phyloP scores from a whole-genome alignment of 306 rosid species.

The Malus fusca region DNA sequence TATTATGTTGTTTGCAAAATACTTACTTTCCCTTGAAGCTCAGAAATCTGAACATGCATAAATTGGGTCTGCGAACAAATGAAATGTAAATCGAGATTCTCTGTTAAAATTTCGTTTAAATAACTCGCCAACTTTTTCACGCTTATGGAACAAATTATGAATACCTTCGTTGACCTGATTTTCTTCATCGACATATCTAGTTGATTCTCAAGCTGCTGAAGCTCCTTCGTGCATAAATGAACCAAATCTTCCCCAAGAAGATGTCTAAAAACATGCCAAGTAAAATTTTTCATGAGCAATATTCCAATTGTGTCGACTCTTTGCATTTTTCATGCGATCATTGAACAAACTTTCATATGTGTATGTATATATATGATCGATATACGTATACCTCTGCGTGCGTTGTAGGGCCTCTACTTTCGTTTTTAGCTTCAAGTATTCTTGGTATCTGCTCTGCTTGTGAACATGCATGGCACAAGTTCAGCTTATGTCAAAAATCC shows the following conservation, averaged over 20 bases:
- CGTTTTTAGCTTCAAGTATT: conserved; percentile 59
- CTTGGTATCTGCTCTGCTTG: conserved; percentile 53
- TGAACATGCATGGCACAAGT: neutral
- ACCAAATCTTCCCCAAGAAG: conserved; percentile 72
- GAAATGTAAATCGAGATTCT: neutral
- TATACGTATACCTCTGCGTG: conserved; percentile 50
- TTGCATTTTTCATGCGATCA: neutral
- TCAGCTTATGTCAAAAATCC: neutral
- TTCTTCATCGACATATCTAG: conserved; percentile 53
- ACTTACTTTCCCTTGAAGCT: conserved; percentile 50
- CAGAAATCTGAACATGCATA: conserved; percentile 48
- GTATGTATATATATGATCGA: neutral
- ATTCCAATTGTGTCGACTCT: neutral
- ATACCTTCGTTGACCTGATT: conserved; percentile 69
- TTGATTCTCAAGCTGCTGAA: conserved; percentile 57
- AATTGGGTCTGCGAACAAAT: conserved; percentile 44
- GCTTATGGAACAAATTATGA: neutral
- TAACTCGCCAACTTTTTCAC: neutral
- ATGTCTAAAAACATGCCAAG: conserved; percentile 24
- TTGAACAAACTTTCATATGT: neutral
- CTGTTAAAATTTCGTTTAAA: neutral
- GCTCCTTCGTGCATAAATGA: conserved; percentile 40
- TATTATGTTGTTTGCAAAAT: neutral
- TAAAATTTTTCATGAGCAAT: neutral
- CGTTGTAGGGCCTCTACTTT: conserved; percentile 54